phyloP scores from a whole-genome alignment of 805 yeast species.

The Saccharomycopsis vini region DNA sequence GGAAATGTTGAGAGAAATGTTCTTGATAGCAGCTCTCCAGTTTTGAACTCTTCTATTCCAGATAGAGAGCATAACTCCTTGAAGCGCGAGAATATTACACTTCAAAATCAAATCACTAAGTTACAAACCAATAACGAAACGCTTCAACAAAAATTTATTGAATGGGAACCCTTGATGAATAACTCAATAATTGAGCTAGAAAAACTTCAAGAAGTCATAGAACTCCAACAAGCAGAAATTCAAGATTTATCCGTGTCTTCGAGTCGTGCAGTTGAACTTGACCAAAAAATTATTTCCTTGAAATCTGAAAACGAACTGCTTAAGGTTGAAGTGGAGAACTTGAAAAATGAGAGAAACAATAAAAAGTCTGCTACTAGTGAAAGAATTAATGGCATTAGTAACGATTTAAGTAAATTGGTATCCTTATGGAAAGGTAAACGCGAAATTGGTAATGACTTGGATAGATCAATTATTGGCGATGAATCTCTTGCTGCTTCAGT shows the following conservation, averaged over 20 bases:
- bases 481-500: constrained; percentile 3
- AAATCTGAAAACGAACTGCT: constrained; percentile 37
- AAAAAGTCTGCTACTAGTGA: constrained; percentile 14
- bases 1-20: background rate
- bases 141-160: constrained; percentile 33
- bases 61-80: constrained; percentile 29
- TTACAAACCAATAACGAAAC: constrained; percentile 37
- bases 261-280: constrained; percentile 34
- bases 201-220: constrained; percentile 45
- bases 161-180: constrained; percentile 44
- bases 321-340: constrained; percentile 34
- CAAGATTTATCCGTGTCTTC: constrained; percentile 33
- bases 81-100: constrained; percentile 36
- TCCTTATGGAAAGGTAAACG: constrained; percentile 16
- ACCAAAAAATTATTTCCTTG: constrained; percentile 40
- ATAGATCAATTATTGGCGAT: constrained; percentile 14
- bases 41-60: background rate
- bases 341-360: constrained; percentile 28
- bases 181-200: constrained; percentile 44
- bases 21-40: constrained; percentile 11
- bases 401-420: constrained; percentile 14
- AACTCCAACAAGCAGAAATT: constrained; percentile 42
- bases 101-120: constrained; percentile 36
- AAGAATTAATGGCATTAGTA: constrained; percentile 14
- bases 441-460: constrained; percentile 15